Percentiles rank a stretch among this genome's conserved stretches.
Evolutionary conservation across 192 early-diverging fungal genomes (phyloP).

Genomic region (Mortierella claussenii): DNA sequence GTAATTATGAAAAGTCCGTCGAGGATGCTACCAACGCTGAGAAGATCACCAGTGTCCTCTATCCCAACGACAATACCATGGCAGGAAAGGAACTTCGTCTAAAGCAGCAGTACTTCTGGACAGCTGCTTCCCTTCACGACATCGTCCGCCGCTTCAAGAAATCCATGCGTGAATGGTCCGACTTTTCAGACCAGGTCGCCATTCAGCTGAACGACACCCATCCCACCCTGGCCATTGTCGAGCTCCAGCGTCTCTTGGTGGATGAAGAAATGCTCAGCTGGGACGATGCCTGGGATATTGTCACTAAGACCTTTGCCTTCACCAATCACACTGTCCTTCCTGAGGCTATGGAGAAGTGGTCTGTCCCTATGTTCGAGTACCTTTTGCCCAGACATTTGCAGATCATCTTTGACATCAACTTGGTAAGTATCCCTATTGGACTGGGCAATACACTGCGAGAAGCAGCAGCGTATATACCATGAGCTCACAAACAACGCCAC

Average conservation of each 20-base stretch:
- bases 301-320: constrained; percentile 92
- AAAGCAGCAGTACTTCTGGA: constrained; percentile 99
- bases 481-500: too few relatives aligned
- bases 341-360: constrained; percentile 98
- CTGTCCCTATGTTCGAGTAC: constrained; percentile 92
- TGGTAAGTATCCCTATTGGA: too few relatives aligned
- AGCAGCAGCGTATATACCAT: too few relatives aligned
- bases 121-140: constrained; percentile 88
- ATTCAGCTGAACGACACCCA: constrained; percentile 99
- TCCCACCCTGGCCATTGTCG: constrained; percentile 93
- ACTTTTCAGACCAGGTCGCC: constrained; percentile 93
- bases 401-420: constrained; percentile 99
- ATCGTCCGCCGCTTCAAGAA: constrained; percentile 96
- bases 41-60: constrained; percentile 94
- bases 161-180: constrained; percentile 79
- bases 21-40: constrained; percentile 92
- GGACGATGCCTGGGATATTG: constrained; percentile 96
- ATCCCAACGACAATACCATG: constrained; percentile 99
- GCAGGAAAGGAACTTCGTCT: constrained; percentile 95
- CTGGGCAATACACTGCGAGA: too few relatives aligned
- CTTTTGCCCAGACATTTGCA: constrained; percentile 97
- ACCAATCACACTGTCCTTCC: constrained; percentile 99
- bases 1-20: constrained; percentile 93
- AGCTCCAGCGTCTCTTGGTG: constrained; percentile 92
- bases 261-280: constrained; percentile 90